A percentile compares a stretch with the other conserved stretches of the same genome.
Evolutionary conservation across 306 rosid species (phyloP).

Genomic region (Carpinus viminea): DNA sequence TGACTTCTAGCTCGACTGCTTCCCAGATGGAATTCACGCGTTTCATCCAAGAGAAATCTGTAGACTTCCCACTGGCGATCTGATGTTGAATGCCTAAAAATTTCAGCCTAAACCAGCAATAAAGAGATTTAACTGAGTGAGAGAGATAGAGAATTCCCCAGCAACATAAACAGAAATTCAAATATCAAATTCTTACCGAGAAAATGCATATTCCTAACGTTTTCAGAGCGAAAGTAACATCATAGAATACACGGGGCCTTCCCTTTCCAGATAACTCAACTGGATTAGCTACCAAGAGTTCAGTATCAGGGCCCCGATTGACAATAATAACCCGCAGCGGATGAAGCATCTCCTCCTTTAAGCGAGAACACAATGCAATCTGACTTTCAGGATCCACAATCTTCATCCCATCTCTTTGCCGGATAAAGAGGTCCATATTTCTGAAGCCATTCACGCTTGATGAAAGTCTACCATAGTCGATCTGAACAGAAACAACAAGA

Average conservation of each 20-base stretch:
- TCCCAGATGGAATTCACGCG: constrained; percentile 54
- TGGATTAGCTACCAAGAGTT: constrained; percentile 85
- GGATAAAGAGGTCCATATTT: constrained; percentile 70
- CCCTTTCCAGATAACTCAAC: constrained; percentile 79
- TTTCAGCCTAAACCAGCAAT: constrained; percentile 60
- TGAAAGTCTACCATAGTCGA: constrained; percentile 69
- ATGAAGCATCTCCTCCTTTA: constrained; percentile 71
- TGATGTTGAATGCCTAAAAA: constrained; percentile 68
- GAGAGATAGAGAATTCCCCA: constrained; percentile 1
- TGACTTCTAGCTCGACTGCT: constrained; percentile 59
- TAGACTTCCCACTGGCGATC: constrained; percentile 88
- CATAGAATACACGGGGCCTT: constrained; percentile 86
- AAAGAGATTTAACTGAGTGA: neutral
- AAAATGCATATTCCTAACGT: constrained; percentile 63
- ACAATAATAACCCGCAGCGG: constrained; percentile 69
- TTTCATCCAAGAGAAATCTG: constrained; percentile 77
- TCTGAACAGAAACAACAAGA: constrained; percentile 40
- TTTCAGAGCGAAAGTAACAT: constrained; percentile 73
- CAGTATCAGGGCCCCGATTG: constrained; percentile 79
- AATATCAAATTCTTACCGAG: constrained; percentile 45
- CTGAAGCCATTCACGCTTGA: constrained; percentile 54
- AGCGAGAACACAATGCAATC: constrained; percentile 56
- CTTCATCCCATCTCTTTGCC: constrained; percentile 64
- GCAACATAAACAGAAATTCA: constrained; percentile 4
- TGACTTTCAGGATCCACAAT: constrained; percentile 68